Evolutionary conservation across 2,329 filamentous ascomycete species (phyloP).

Genomic region (Xylariaceae sp.): DNA sequence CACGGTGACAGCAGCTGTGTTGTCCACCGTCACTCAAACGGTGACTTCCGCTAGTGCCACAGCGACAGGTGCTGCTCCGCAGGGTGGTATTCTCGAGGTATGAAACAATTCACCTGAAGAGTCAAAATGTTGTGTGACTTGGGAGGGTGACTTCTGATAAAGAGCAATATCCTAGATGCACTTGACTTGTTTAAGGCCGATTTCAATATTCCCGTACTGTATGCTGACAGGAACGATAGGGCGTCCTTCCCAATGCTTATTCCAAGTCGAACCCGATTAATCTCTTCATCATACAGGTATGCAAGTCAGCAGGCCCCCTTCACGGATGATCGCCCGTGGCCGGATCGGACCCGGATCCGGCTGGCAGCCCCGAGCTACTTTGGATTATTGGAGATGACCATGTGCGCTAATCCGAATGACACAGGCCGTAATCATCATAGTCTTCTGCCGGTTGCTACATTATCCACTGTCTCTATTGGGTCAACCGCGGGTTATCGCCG

Average conservation of each 20-base stretch:
- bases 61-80: background rate
- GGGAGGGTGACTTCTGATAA: too few relatives aligned
- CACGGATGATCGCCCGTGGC: too few relatives aligned
- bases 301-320: slow-evolving; percentile 1
- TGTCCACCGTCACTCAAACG: slow-evolving; percentile 13
- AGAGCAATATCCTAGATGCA: too few relatives aligned
- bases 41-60: background rate
- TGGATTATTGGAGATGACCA: too few relatives aligned
- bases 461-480: slow-evolving; percentile 68
- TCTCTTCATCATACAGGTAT: slow-evolving; percentile 71
- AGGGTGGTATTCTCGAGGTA: background rate
- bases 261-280: slow-evolving; percentile 70
- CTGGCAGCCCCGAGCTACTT: too few relatives aligned
- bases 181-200: too few relatives aligned
- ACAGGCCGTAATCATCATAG: slow-evolving; percentile 68
- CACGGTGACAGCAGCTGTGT: slow-evolving; percentile 19
- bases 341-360: too few relatives aligned
- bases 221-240: slow-evolving; percentile 24
- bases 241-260: slow-evolving; percentile 65
- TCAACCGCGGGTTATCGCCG: slow-evolving; percentile 74
- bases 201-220: too few relatives aligned
- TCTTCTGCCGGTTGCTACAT: slow-evolving; percentile 69
- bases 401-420: too few relatives aligned
- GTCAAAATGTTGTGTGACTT: too few relatives aligned
- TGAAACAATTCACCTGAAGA: too few relatives aligned